A percentile compares a stretch with the other conserved stretches of the same genome.
Conservation (phyloP, 1,284 basidiomycete genomes). For the Trametes hirsuta region DNA sequence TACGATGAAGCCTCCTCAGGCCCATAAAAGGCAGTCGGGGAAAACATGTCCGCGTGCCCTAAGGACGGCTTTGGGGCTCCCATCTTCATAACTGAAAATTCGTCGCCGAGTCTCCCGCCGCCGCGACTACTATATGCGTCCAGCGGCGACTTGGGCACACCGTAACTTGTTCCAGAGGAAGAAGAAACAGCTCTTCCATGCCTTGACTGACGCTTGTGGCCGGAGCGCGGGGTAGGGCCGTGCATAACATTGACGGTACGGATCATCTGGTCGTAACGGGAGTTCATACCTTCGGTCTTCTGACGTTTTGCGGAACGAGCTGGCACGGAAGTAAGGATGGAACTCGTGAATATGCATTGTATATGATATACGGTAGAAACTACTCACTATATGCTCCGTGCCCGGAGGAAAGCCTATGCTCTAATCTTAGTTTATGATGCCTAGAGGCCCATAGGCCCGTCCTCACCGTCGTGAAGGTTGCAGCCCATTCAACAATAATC, state of each 20-base stretch:
- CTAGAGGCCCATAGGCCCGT: background rate
- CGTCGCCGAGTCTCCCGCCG: slow-evolving; percentile 40
- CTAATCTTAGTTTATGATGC: background rate
- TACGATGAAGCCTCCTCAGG: background rate
- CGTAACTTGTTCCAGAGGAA: slow-evolving; percentile 35
- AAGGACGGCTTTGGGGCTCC: slow-evolving; percentile 14
- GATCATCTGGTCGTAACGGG: slow-evolving; percentile 67
- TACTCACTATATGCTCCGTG: slow-evolving; percentile 4
- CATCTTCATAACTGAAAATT: slow-evolving; percentile 51
- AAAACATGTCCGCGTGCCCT: slow-evolving; percentile 6
- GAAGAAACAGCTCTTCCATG: slow-evolving; percentile 41
- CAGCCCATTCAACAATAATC: slow-evolving; percentile 17
- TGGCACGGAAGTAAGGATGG: background rate
- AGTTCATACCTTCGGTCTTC: slow-evolving; percentile 55
- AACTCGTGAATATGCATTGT: background rate
- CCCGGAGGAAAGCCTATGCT: background rate
- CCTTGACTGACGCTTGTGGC: slow-evolving; percentile 20
- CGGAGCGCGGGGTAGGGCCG: slow-evolving; percentile 24
- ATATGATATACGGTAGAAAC: background rate
- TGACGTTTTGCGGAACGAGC: slow-evolving; percentile 43
- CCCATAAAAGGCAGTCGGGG: slow-evolving; percentile 1
- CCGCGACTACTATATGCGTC: slow-evolving; percentile 42
- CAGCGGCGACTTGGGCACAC: slow-evolving; percentile 46
- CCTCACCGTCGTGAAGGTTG: slow-evolving; percentile 14
- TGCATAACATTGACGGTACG: slow-evolving; percentile 52